Percentiles rank a stretch among this genome's conserved stretches.
Conservation (phyloP, 1,284 basidiomycete species). For the Athelia sp. region DNA sequence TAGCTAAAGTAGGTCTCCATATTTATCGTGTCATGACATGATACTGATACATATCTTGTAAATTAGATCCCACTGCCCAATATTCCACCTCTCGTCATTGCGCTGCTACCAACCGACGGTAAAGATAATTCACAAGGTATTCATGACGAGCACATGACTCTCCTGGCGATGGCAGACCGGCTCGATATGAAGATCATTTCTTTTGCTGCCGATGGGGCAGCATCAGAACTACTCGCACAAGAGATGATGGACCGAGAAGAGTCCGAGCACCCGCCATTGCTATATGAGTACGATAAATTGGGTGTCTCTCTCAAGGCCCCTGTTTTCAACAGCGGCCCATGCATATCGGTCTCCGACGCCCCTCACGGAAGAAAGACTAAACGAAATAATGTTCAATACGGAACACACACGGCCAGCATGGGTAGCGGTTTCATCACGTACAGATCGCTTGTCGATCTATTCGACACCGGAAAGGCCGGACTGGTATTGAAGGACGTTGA, state of each 20-base stretch:
- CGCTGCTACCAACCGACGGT: conserved; percentile 16
- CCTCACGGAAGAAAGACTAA: conserved; percentile 17
- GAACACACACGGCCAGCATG: conserved; percentile 19
- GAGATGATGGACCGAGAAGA: conserved; percentile 13
- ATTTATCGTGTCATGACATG: neutral
- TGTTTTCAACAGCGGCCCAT: conserved; percentile 14
- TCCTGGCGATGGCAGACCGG: conserved; percentile 16
- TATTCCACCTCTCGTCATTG: conserved; percentile 15
- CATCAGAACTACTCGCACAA: conserved; percentile 18
- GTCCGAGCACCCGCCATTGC: conserved; percentile 10
- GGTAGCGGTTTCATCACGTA: conserved; percentile 17
- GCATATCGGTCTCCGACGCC: conserved; percentile 14
- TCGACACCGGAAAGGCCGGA: conserved; percentile 8
- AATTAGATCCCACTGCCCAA: conserved; percentile 14
- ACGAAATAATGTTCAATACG: conserved; percentile 19
- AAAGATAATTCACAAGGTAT: conserved; percentile 14
- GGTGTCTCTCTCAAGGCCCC: conserved; percentile 13
- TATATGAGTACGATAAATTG: conserved; percentile 13
- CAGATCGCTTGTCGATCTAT: conserved; percentile 13
- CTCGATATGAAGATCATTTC: conserved; percentile 12
- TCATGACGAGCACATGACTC: conserved; percentile 10
- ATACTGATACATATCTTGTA: no score
- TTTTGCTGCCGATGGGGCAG: conserved; percentile 19
- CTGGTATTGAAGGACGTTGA: conserved; percentile 15
- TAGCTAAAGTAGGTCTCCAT: conserved; percentile 14